These are phyloP conservation scores for Ceratocystis smalleyi DNA, from an alignment of 2,329 filamentous ascomycete genomes.

Conservation along the genomic window DNA sequence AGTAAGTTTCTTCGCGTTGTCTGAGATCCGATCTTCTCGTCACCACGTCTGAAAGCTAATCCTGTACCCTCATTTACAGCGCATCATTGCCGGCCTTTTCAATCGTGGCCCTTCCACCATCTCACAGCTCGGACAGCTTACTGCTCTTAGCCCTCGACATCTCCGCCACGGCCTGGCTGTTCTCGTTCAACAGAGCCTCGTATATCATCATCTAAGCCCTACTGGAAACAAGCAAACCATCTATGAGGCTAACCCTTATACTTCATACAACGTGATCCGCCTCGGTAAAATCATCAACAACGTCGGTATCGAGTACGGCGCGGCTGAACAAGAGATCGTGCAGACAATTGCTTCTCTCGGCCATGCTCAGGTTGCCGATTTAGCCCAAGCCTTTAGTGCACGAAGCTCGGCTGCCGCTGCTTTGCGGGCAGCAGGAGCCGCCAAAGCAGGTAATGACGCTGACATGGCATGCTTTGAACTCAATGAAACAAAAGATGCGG, in stretches of 20 bases:
- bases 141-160: constrained; percentile 56
- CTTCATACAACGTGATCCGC: constrained; percentile 69
- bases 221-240: constrained; percentile 45
- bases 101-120: constrained; percentile 64
- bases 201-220: constrained; percentile 54
- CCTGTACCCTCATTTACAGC: constrained; percentile 36
- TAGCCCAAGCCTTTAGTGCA: constrained; percentile 45
- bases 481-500: constrained; percentile 19
- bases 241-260: constrained; percentile 71
- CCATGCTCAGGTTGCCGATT: constrained; percentile 55
- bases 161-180: constrained; percentile 69
- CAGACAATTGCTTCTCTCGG: constrained; percentile 62
- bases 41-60: background rate
- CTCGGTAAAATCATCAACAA: constrained; percentile 67
- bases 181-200: constrained; percentile 74
- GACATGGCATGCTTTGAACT: background rate
- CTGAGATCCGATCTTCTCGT: background rate
- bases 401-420: constrained; percentile 19
- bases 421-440: constrained; percentile 21
- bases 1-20: constrained; percentile 38
- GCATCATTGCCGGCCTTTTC: constrained; percentile 67
- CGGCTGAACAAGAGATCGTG: constrained; percentile 57
- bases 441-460: constrained; percentile 18
- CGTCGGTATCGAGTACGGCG: constrained; percentile 57
- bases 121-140: constrained; percentile 52